phyloP scores from a whole-genome alignment of 208 protist genomes.

The Acanthamoeba sp. region DNA sequence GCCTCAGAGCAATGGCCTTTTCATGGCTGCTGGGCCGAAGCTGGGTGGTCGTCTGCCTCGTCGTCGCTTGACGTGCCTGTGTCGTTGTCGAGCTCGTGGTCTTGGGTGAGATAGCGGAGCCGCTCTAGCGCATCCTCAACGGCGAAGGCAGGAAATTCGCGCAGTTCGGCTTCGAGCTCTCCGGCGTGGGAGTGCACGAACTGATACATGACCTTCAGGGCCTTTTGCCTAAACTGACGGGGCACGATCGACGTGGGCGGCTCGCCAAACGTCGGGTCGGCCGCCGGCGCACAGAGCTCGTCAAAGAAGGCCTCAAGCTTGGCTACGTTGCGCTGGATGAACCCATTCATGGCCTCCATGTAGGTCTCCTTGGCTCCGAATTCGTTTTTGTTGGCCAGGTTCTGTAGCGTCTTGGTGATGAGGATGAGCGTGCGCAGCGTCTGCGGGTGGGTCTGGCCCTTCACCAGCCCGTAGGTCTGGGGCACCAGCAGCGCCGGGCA shows the following conservation, averaged over 20 bases:
- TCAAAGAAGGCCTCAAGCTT: slow-evolving; percentile 16
- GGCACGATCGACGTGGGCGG: slow-evolving; percentile 44
- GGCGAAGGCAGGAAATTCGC: slow-evolving; percentile 6
- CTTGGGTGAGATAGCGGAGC: background rate
- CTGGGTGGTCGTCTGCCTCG: no score
- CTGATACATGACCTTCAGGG: background rate
- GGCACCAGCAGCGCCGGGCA: slow-evolving; percentile 1
- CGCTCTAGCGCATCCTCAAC: slow-evolving; percentile 1
- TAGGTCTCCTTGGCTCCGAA: slow-evolving; percentile 82
- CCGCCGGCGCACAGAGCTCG: background rate
- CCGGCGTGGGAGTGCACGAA: background rate
- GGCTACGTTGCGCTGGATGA: slow-evolving; percentile 74
- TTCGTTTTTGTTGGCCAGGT: slow-evolving; percentile 82
- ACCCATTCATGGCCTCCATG: slow-evolving; percentile 83
- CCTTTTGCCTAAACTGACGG: background rate
- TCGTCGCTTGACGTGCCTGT: no score
- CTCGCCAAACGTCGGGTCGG: background rate
- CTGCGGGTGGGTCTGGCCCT: background rate
- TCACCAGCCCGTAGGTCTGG: background rate
- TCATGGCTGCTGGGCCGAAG: no score
- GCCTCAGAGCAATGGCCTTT: no score
- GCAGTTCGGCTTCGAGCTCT: background rate
- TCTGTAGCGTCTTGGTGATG: no score
- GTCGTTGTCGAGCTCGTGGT: no score
- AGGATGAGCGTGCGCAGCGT: slow-evolving; percentile 68